Percentiles rank a stretch among this genome's conserved stretches.
Evolutionary conservation across 352 stramenopile species (phyloP).

Genomic region (Achlya hypogyna): DNA sequence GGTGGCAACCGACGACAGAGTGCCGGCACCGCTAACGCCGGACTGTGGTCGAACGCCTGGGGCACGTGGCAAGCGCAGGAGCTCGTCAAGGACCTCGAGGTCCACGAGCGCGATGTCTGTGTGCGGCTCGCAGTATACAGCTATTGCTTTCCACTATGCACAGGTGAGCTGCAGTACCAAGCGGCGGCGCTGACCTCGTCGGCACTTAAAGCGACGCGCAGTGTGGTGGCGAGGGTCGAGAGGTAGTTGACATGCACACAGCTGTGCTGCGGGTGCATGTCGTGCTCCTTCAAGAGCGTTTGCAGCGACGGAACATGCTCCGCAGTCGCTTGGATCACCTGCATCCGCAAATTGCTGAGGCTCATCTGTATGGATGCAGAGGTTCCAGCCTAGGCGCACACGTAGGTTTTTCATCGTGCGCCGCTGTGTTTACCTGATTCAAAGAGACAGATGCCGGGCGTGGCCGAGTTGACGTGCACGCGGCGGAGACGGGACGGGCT

Average conservation of each 20-base stretch:
- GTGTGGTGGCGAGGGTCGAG: not conserved
- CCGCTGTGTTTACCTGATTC: too few relatives aligned
- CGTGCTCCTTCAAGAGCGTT: not conserved
- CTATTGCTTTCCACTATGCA: not conserved
- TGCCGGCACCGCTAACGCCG: too few relatives aligned
- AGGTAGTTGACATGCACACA: not conserved
- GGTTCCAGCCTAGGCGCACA: too few relatives aligned
- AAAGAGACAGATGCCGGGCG: too few relatives aligned
- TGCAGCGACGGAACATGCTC: not conserved
- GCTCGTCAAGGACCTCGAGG: not conserved
- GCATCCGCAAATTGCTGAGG: too few relatives aligned
- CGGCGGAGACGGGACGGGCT: too few relatives aligned
- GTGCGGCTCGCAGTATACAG: not conserved
- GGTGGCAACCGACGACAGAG: too few relatives aligned
- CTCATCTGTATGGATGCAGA: too few relatives aligned
- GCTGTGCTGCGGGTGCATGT: not conserved
- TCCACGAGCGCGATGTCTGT: not conserved
- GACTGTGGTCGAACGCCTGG: not conserved
- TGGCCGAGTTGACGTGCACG: too few relatives aligned
- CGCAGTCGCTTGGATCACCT: not conserved
- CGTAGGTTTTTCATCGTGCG: too few relatives aligned
- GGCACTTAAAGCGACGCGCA: not conserved
- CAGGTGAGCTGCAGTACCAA: not conserved
- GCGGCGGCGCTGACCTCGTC: not conserved
- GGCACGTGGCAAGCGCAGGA: not conserved